A percentile compares a stretch with the other conserved stretches of the same genome.
Evolutionary conservation across 2,329 filamentous ascomycete genomes (phyloP).

Genomic region (Trichocomaceae sp.): DNA sequence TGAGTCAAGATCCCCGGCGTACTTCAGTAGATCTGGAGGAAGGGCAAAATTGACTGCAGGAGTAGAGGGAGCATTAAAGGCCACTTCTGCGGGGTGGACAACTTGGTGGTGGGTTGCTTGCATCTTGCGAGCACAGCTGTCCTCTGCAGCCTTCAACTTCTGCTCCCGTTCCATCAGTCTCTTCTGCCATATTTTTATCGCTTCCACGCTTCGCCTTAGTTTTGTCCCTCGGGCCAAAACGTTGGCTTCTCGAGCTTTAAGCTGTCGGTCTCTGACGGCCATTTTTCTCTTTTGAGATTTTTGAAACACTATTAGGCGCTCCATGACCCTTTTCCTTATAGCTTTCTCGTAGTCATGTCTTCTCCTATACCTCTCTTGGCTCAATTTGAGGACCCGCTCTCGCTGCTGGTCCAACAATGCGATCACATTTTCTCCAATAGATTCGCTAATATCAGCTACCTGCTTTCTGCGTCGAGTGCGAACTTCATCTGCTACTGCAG

Average conservation of each 20-base stretch:
- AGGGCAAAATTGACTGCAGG: not conserved
- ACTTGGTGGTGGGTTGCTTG: not conserved
- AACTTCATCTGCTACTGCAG: not conserved
- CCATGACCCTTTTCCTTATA: not conserved
- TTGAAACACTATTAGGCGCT: not conserved
- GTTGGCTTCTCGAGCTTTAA: not conserved
- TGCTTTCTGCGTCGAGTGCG: not conserved
- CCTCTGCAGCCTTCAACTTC: not conserved
- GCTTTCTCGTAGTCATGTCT: not conserved
- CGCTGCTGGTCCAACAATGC: not conserved
- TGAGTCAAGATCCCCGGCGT: conserved; percentile 4
- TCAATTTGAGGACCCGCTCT: not conserved
- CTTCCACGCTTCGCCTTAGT: not conserved
- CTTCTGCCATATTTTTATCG: not conserved
- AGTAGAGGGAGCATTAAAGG: not conserved
- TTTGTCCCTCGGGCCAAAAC: not conserved
- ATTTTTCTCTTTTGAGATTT: not conserved
- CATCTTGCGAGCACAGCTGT: not conserved
- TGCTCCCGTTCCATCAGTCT: not conserved
- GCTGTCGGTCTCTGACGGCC: not conserved
- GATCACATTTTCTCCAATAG: conserved; percentile 7
- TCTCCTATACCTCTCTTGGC: not conserved
- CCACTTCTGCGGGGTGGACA: not conserved
- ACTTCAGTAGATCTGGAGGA: conserved; percentile 2
- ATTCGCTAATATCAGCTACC: conserved; percentile 2